A percentile compares a stretch with the other conserved stretches of the same genome.
These are phyloP conservation scores for Pelargonium nanum DNA, from an alignment of 345 rosid species.

Conservation along the genomic window DNA sequence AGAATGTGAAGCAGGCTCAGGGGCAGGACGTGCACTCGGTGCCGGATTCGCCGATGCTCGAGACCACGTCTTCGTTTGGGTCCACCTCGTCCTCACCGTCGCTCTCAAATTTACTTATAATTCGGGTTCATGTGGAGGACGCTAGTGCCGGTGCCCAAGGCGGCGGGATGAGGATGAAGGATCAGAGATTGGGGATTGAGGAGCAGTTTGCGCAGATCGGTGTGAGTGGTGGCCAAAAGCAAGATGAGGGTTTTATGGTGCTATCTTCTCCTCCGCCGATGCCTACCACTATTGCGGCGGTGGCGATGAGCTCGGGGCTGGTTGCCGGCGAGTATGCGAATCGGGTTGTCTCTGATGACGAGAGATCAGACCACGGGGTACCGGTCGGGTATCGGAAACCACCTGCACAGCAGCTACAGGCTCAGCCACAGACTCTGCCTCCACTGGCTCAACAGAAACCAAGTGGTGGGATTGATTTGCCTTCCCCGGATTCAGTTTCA, in stretches of 20 bases:
- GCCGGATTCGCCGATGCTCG: constrained; percentile 94
- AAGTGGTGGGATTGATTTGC: constrained; percentile 45
- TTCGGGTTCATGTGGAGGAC: constrained; percentile 70
- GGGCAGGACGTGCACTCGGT: constrained; percentile 69
- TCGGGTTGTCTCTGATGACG: constrained; percentile 70
- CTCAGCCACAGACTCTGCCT: constrained; percentile 37
- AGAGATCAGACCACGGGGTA: constrained; percentile 79
- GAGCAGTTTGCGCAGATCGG: constrained; percentile 68
- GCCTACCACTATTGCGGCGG: constrained; percentile 27
- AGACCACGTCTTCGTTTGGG: constrained; percentile 80
- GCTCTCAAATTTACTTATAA: constrained; percentile 75
- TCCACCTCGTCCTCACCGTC: constrained; percentile 88
- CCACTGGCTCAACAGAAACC: constrained; percentile 47
- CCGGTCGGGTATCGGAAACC: constrained; percentile 46
- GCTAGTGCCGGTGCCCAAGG: constrained; percentile 9
- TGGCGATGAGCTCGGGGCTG: constrained; percentile 24
- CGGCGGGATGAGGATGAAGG: constrained; percentile 22
- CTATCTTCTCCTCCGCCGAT: constrained; percentile 51
- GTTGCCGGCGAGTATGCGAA: constrained; percentile 39
- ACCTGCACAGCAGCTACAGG: constrained; percentile 31
- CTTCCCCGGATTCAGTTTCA: constrained; percentile 88
- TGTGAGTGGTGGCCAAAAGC: constrained; percentile 30
- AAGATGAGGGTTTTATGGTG: constrained; percentile 45
- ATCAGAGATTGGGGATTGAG: constrained; percentile 64
- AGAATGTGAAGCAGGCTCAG: neutral